These are phyloP conservation scores for Heritiera fomes DNA, from an alignment of 345 rosid species.

Conservation along the genomic window DNA sequence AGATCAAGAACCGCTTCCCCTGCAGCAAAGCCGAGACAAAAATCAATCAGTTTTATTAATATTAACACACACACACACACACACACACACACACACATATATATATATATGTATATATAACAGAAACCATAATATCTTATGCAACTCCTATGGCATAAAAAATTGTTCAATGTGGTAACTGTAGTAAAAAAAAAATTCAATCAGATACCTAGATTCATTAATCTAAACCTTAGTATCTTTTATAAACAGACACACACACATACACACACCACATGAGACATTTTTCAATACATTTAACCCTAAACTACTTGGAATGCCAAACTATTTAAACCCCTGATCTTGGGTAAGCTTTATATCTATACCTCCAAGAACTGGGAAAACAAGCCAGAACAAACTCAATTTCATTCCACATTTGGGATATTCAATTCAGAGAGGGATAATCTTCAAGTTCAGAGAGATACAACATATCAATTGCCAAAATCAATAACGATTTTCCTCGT, in stretches of 20 bases:
- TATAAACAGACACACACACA: too few species aligned
- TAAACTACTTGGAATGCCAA: neutral
- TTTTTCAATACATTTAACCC: too few species aligned
- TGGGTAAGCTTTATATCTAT: neutral
- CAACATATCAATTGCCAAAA: neutral
- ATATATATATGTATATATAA: too few species aligned
- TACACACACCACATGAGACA: too few species aligned
- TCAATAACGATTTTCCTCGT: neutral
- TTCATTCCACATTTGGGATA: neutral
- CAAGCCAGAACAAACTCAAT: neutral
- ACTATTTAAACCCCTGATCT: neutral
- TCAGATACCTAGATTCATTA: too few species aligned
- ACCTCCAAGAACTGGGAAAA: neutral
- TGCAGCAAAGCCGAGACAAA: neutral
- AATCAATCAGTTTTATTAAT: neutral
- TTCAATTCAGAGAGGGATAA: neutral
- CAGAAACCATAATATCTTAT: too few species aligned
- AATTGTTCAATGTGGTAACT: too few species aligned
- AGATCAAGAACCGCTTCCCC: conserved; percentile 9
- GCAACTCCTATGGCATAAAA: too few species aligned
- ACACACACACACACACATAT: too few species aligned
- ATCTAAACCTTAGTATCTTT: too few species aligned
- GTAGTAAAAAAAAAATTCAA: too few species aligned
- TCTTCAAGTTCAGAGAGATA: neutral
- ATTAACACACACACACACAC: too few species aligned